Base-by-base conservation (phyloP, 2,329 filamentous ascomycete species). In the Alternaria metachromatica region DNA sequence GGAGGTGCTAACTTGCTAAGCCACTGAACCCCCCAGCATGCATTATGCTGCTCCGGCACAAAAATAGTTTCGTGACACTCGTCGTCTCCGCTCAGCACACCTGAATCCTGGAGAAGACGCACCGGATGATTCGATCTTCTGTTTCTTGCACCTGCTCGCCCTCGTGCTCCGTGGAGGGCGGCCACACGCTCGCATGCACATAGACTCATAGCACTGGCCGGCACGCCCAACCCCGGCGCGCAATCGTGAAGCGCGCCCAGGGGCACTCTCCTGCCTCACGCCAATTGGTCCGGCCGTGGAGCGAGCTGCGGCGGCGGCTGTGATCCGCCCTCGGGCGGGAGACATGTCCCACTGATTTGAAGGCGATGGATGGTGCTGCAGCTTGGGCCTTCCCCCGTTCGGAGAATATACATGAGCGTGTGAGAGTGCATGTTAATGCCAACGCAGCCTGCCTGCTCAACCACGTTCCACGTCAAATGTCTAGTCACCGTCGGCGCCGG, bases 31-130 rank as follows among this genome's bases (percentile, higher is more conserved):
- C 48, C 55, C 46, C 33, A 55, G 61, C 54, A 37, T 59, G 62
- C 64, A 69, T 64, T 57, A 69, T 70, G 65, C 55, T 58, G 49
- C 55, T 54, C 59, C 58, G 59, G 67, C 69, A 69, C 70, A 70
- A 71, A 73, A 74, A 74, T 74, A 74, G 70, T 61, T 70, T 67
- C 65, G 70, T 72, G 69, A 72, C 70, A 72, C 72, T 71, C 56
- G 65, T 58, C 53, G 62, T 53, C 60, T 63, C 63, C 66, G 62
- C 61, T 63, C 63, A 64, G 57, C 66, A 60, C 58, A 44, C 61
- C 33, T 55, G 18, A 26, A 48, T 26, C 45, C 62, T 43, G 20
- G 48, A 53, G 41, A 49, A 21, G 30, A 53, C 11, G 56, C 56
- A 25, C 51, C 41, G 20, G 54, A 28, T 63, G 64, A 66, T 68